These are phyloP conservation scores for Stephanodiscus triporus DNA, from an alignment of 108 stramenopile genomes.

Conservation along the genomic window DNA sequence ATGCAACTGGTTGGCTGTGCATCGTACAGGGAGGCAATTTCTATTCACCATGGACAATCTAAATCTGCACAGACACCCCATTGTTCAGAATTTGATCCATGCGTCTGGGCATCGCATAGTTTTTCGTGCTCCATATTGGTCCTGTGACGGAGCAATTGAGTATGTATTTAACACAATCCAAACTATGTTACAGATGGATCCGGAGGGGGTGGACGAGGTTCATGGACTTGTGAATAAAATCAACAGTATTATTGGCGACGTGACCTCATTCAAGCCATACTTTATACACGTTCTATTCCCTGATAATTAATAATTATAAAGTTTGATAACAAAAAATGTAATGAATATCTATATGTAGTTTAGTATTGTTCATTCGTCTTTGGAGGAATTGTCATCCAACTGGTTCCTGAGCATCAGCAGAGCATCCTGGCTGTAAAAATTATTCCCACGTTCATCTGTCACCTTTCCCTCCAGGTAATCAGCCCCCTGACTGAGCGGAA, in stretches of 20 bases:
- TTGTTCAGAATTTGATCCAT: neutral
- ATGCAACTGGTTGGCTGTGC: neutral
- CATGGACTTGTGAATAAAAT: neutral
- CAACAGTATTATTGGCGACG: neutral
- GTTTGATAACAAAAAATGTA: too few relatives aligned
- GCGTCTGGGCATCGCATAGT: neutral
- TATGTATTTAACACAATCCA: constrained; percentile 24
- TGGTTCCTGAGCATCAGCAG: too few relatives aligned
- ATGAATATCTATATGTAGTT: too few relatives aligned
- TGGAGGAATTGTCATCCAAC: too few relatives aligned
- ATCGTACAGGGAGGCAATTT: constrained; percentile 12
- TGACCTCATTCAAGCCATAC: neutral
- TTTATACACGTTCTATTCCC: neutral
- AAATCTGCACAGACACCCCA: neutral
- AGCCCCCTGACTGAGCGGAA: too few relatives aligned
- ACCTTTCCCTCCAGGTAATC: too few relatives aligned
- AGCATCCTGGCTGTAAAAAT: too few relatives aligned
- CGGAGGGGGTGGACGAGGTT: neutral
- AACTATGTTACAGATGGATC: neutral
- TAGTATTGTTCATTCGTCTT: too few relatives aligned
- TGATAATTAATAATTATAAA: neutral
- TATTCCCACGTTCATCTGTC: too few relatives aligned
- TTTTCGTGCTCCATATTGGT: constrained; percentile 16
- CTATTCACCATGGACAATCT: constrained; percentile 21
- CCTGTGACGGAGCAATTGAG: constrained; percentile 20